phyloP scores from a whole-genome alignment of 2,329 filamentous ascomycete species.

The Tolypocladium album region DNA sequence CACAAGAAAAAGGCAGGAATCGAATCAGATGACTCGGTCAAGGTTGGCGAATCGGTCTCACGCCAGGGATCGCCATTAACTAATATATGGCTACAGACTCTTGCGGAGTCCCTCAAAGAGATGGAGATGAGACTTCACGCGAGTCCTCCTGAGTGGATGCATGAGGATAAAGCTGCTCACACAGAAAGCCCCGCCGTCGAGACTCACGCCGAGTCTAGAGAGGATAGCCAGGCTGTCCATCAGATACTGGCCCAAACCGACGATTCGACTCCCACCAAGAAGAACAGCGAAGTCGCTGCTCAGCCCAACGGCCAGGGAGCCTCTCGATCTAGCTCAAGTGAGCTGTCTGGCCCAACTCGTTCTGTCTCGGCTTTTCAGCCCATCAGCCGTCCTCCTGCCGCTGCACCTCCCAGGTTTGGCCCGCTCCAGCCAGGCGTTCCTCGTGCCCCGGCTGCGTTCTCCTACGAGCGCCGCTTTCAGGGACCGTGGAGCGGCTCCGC shows the following conservation, averaged over 20 bases:
- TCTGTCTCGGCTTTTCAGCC: conserved; percentile 15
- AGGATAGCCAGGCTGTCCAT: not conserved
- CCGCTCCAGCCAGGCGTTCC: conserved; percentile 17
- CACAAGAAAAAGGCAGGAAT: conserved; percentile 7
- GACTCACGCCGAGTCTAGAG: not conserved
- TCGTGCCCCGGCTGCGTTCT: conserved; percentile 14
- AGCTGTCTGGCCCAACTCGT: conserved; percentile 6
- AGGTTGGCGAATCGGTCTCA: conserved; percentile 13
- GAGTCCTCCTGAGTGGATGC: not conserved
- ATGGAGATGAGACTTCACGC: not conserved
- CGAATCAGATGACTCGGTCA: conserved; percentile 17
- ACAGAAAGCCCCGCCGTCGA: not conserved
- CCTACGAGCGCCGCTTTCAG: conserved; percentile 12
- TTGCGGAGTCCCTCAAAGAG: not conserved
- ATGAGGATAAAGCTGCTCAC: not conserved
- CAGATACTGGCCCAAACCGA: not conserved
- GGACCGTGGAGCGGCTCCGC: conserved; percentile 12
- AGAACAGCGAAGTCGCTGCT: conserved; percentile 1
- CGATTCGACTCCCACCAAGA: not conserved
- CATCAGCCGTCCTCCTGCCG: conserved; percentile 6
- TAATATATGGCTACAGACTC: not conserved
- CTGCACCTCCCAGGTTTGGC: conserved; percentile 18
- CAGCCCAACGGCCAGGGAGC: not conserved
- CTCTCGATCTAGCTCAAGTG: not conserved
- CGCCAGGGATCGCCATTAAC: not conserved